A percentile compares a stretch with the other conserved stretches of the same genome.
phyloP scores from a whole-genome alignment of 2,329 filamentous ascomycete genomes.

The Aureobasidium sp. region DNA sequence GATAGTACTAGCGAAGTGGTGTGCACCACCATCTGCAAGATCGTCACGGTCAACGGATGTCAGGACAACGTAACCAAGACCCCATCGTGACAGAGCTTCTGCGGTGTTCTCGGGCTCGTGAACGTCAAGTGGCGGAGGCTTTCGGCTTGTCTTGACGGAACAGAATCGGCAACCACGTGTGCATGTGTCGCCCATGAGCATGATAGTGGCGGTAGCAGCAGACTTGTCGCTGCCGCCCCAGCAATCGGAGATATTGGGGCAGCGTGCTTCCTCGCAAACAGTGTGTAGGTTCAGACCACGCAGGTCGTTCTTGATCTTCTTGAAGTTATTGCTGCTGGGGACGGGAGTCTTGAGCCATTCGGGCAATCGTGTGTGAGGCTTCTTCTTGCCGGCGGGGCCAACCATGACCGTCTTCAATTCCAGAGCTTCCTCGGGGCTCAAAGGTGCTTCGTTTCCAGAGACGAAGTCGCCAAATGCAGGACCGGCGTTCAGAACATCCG shows the following conservation, averaged over 20 bases:
- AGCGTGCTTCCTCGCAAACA: constrained; percentile 94
- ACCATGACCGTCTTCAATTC: constrained; percentile 53
- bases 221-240: constrained; percentile 89
- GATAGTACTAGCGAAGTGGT: constrained; percentile 89
- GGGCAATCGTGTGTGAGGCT: constrained; percentile 66
- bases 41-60: constrained; percentile 94
- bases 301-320: constrained; percentile 89
- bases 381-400: constrained; percentile 53
- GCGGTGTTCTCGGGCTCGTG: constrained; percentile 97
- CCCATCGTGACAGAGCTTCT: constrained; percentile 87
- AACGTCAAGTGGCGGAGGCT: constrained; percentile 72
- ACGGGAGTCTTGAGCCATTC: constrained; percentile 96
- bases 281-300: constrained; percentile 85
- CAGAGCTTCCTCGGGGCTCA: constrained; percentile 44
- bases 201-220: constrained; percentile 92
- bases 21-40: constrained; percentile 75
- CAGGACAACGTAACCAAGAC: constrained; percentile 88
- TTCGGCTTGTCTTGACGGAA: constrained; percentile 80
- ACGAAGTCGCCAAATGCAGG: constrained; percentile 59
- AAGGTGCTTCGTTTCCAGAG: constrained; percentile 32
- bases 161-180: constrained; percentile 95
- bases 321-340: constrained; percentile 76
- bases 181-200: constrained; percentile 99
- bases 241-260: constrained; percentile 95
- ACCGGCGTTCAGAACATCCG: constrained; percentile 54